Evolutionary conservation across 371 early-diverging fungal species (phyloP).

Genomic region (Mycotypha africana): DNA sequence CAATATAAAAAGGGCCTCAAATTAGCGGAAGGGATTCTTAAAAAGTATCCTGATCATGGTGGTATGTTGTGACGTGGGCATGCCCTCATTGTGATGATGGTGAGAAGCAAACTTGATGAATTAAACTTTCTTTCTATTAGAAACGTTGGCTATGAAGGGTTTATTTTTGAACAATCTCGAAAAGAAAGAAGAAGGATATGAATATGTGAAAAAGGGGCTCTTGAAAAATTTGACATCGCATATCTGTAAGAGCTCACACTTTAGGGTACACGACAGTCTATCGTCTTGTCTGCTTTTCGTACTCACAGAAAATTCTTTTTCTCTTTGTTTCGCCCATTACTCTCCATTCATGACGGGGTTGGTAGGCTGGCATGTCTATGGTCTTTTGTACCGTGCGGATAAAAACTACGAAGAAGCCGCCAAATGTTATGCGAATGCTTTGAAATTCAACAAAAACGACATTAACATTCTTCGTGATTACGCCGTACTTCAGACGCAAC

Average conservation of each 20-base stretch:
- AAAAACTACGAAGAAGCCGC: constrained; percentile 92
- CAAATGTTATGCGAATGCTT: constrained; percentile 87
- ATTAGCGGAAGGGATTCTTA: constrained; percentile 84
- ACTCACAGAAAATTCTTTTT: too few species aligned
- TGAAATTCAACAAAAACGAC: constrained; percentile 90
- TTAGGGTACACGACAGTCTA: too few species aligned
- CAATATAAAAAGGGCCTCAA: constrained; percentile 96
- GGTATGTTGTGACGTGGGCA: too few species aligned
- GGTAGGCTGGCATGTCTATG: constrained; percentile 96
- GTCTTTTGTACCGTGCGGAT: constrained; percentile 86
- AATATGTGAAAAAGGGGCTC: constrained; percentile 83
- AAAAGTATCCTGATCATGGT: constrained; percentile 92
- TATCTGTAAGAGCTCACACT: constrained; percentile 84
- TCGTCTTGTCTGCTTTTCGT: too few species aligned
- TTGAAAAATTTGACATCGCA: constrained; percentile 75
- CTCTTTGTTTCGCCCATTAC: too few species aligned
- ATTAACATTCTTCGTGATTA: constrained; percentile 88
- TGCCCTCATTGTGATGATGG: too few species aligned
- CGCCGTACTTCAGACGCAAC: constrained; percentile 82
- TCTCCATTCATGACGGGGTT: too few species aligned
- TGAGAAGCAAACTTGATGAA: not conserved
- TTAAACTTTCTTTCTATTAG: constrained; percentile 33
- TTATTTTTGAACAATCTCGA: constrained; percentile 85
- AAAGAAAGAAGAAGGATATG: constrained; percentile 89
- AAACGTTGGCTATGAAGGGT: constrained; percentile 94